Percentiles rank a stretch among this genome's conserved stretches.
These are phyloP conservation scores for Lecanicillium sp. DNA, from an alignment of 2,329 filamentous ascomycete genomes.

Conservation along the genomic window DNA sequence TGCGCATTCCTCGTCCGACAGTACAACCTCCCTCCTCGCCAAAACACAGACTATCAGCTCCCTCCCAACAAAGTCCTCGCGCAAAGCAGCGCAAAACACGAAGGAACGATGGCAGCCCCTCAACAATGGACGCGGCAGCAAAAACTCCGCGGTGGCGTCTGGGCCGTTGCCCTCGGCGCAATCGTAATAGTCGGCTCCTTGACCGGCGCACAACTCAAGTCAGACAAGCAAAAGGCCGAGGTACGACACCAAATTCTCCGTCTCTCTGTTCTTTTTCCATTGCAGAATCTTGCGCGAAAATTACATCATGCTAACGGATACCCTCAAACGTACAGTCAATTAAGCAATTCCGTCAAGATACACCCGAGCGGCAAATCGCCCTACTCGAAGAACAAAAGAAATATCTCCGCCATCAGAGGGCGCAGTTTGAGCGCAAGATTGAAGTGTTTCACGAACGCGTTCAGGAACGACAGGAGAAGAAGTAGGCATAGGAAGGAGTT, in stretches of 20 bases:
- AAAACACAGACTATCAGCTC: no score
- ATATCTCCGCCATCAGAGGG: constrained; percentile 28
- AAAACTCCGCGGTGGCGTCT: constrained; percentile 24
- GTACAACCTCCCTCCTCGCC: no score
- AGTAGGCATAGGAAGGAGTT: constrained; percentile 11
- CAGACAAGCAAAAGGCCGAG: constrained; percentile 36
- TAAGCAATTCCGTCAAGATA: constrained; percentile 28
- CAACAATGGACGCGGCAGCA: constrained; percentile 21
- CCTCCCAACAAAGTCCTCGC: no score
- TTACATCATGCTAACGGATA: no score
- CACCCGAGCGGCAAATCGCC: constrained; percentile 35
- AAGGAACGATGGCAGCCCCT: constrained; percentile 10
- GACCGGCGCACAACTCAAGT: constrained; percentile 41
- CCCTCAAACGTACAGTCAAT: constrained; percentile 19
- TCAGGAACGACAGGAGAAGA: constrained; percentile 24
- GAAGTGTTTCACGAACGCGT: constrained; percentile 30
- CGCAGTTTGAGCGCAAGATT: constrained; percentile 33
- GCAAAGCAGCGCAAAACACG: no score
- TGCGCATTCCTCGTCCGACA: no score
- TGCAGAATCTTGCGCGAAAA: no score
- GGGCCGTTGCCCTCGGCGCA: constrained; percentile 36
- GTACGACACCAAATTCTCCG: constrained; percentile 18
- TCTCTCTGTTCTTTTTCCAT: no score
- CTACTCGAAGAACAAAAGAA: constrained; percentile 33
- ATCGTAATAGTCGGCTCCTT: constrained; percentile 37